Evolutionary conservation across 768 basidiomycete genomes (phyloP).

Genomic region (Leucocoprinus birnbaumii): DNA sequence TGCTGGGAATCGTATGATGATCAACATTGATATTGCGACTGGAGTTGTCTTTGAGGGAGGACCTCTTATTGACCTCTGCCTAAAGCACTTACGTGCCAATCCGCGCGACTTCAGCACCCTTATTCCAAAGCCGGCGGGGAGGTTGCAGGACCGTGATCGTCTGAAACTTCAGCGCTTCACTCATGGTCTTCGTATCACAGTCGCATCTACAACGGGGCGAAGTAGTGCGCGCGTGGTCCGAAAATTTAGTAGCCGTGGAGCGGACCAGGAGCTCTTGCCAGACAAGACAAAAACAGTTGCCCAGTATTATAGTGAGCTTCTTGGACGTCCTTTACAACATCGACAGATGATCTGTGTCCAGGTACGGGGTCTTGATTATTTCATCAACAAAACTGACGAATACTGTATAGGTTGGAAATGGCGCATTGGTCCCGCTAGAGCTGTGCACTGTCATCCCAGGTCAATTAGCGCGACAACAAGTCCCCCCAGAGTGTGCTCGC

Average conservation of each 20-base stretch:
- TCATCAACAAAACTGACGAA: not conserved
- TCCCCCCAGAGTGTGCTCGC: slow-evolving; percentile 62
- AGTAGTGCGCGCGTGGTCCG: slow-evolving; percentile 46
- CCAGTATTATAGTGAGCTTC: slow-evolving; percentile 19
- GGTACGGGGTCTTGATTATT: slow-evolving; percentile 27
- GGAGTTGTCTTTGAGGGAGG: slow-evolving; percentile 75
- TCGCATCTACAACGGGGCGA: not conserved
- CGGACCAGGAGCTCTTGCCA: slow-evolving; percentile 44
- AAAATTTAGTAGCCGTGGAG: slow-evolving; percentile 49
- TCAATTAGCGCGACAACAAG: slow-evolving; percentile 67
- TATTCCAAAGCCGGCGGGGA: slow-evolving; percentile 34
- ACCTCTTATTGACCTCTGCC: slow-evolving; percentile 49
- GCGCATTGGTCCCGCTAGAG: slow-evolving; percentile 67
- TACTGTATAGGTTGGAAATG: slow-evolving; percentile 47
- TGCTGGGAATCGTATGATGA: slow-evolving; percentile 54
- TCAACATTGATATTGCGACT: slow-evolving; percentile 80
- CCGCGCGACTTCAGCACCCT: not conserved
- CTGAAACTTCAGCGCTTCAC: slow-evolving; percentile 32
- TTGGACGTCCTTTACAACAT: slow-evolving; percentile 32
- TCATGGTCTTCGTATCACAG: slow-evolving; percentile 23
- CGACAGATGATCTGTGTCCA: slow-evolving; percentile 56
- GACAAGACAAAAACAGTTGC: slow-evolving; percentile 50
- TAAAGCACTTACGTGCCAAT: slow-evolving; percentile 19
- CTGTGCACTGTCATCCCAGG: slow-evolving; percentile 58
- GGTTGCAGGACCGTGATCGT: slow-evolving; percentile 50